Base-by-base conservation (phyloP, 495 filamentous ascomycete genomes). In the Chaetomidium leptoderma region DNA sequence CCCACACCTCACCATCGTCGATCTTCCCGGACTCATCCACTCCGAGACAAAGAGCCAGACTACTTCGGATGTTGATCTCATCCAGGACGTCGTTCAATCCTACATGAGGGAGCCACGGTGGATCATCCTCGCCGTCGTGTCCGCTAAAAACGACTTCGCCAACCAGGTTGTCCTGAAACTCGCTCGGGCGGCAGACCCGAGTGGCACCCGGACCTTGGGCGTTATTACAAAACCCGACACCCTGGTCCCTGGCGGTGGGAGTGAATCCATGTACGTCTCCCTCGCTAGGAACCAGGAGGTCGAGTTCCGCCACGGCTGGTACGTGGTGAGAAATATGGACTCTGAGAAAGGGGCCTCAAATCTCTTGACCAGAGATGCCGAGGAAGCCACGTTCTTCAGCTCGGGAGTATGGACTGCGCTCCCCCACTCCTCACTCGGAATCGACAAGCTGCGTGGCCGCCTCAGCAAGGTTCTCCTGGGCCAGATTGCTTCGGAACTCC, bases 151-250 rank as follows among this genome's bases (percentile, higher is more conserved):
- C 29, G 84, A 88, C 59, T 77, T 80, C 48, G 82, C 76, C 3
- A 78, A 78, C 8, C 81, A 89, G 58, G 73, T 83, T 1, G 82
- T 88, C n/a, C 67, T 85, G 0, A 86, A 90, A 73, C 72, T 88
- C 58, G 87, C 88, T 4, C 80, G 89, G 36, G 81, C 86, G 62
- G 83, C 89, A 10, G 90, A 95, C 66, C 81, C 81, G 3, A 79
- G 84, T 53, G 88, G 90, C 29, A 78, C 82, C 62, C 81, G 90
- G 44, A 93, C 90, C 6, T 81, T 95, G 46, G 90, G 90, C 63
- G 86, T 95, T 57, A 80, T 95, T 66, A 93, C 89, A 49, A 95
- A 95, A 74, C 88, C 91, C 10, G 90, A 93, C 71, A 72, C 71
- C 0, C 69, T 88, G 1, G 52, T 60, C n/a, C 47, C 68, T 0